Evolutionary conservation across 805 yeast genomes (phyloP).

Genomic region (Candida chilensis): DNA sequence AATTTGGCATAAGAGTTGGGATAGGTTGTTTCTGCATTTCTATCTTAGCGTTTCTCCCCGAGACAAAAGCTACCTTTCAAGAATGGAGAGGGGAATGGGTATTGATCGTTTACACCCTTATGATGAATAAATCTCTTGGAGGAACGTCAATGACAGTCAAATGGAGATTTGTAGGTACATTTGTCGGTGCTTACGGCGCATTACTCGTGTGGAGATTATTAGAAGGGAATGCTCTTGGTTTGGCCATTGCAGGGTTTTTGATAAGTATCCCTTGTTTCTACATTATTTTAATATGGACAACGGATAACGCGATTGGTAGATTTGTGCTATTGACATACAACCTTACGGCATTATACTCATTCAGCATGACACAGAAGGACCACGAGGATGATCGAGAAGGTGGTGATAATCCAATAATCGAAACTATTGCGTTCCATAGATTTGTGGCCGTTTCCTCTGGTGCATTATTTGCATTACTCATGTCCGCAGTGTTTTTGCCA

Average conservation of each 20-base stretch:
- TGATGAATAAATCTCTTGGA: conserved; percentile 80
- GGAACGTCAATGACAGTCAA: conserved; percentile 76
- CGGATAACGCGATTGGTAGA: conserved; percentile 54
- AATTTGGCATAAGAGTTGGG: conserved; percentile 74
- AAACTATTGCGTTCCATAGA: conserved; percentile 72
- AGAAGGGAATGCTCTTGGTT: conserved; percentile 42
- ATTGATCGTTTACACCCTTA: conserved; percentile 68
- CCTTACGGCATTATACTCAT: conserved; percentile 69
- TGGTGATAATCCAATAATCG: conserved; percentile 57
- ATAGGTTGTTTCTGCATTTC: conserved; percentile 65
- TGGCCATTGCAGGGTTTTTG: conserved; percentile 40
- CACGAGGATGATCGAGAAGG: conserved; percentile 58
- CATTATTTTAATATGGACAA: conserved; percentile 63
- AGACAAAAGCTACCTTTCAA: conserved; percentile 42
- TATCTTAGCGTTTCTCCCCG: conserved; percentile 54
- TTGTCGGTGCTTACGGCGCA: conserved; percentile 60
- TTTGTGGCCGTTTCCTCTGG: conserved; percentile 67
- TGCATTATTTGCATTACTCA: conserved; percentile 64
- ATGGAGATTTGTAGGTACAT: conserved; percentile 69
- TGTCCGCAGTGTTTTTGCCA: conserved; percentile 62
- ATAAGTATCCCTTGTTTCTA: conserved; percentile 37
- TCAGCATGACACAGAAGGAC: conserved; percentile 52
- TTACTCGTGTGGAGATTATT: conserved; percentile 48
- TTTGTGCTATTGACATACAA: conserved; percentile 71
- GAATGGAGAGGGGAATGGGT: conserved; percentile 84